Conservation (phyloP, 1,284 basidiomycete genomes). For the Tilletia indica region DNA sequence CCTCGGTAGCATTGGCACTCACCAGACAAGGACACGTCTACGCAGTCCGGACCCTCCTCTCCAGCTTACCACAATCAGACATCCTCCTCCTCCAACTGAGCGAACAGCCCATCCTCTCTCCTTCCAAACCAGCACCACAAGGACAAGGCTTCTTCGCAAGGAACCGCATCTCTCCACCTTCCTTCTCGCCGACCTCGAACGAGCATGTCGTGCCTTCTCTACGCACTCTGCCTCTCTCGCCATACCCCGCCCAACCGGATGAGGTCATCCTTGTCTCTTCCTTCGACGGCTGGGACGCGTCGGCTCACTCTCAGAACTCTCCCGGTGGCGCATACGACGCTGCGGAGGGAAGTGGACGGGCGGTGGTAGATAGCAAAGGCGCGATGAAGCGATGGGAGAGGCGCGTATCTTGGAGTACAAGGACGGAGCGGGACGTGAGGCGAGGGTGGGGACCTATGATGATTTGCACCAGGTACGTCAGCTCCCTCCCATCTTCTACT, state of each 20-base stretch:
- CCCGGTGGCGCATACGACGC: slow-evolving; percentile 4
- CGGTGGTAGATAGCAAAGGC: too few relatives aligned
- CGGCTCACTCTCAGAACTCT: background rate
- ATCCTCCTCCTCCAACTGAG: slow-evolving; percentile 58
- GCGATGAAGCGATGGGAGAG: slow-evolving; percentile 36
- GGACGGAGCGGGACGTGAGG: slow-evolving; percentile 41
- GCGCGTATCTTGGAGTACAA: slow-evolving; percentile 50
- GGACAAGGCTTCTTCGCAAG: background rate
- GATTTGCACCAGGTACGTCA: background rate
- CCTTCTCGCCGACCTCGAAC: background rate
- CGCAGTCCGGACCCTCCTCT: slow-evolving; percentile 62
- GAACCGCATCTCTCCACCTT: too few relatives aligned
- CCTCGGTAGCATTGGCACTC: slow-evolving; percentile 54
- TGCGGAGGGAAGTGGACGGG: background rate
- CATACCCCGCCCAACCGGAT: slow-evolving; percentile 65
- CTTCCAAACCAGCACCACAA: slow-evolving; percentile 55
- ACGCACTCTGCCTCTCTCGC: slow-evolving; percentile 66
- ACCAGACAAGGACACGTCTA: slow-evolving; percentile 57
- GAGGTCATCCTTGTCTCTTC: slow-evolving; percentile 65
- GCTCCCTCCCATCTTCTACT: too few relatives aligned
- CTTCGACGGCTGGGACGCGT: slow-evolving; percentile 59
- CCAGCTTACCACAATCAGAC: slow-evolving; percentile 66
- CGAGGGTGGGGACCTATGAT: slow-evolving; percentile 27
- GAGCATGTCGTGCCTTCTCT: slow-evolving; percentile 24
- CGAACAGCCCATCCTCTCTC: slow-evolving; percentile 31